phyloP scores from a whole-genome alignment of 2,329 filamentous ascomycete genomes.

The Colletotrichum melonis region DNA sequence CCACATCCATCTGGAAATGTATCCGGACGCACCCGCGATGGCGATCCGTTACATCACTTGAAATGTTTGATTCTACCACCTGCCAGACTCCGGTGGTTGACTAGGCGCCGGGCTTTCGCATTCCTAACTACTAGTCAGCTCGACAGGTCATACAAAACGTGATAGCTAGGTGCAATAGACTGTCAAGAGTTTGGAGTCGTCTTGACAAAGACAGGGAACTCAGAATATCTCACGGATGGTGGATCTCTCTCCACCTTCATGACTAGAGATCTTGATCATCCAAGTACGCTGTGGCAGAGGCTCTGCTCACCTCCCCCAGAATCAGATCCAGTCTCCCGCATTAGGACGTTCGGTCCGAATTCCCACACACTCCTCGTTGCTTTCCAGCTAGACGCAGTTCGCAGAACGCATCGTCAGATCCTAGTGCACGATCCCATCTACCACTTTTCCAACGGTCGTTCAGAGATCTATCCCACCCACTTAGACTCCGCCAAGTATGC shows the following conservation, averaged over 20 bases:
- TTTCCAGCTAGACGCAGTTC: neutral
- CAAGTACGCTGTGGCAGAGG: neutral
- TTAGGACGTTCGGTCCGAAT: constrained; percentile 2
- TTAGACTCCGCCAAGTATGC: neutral
- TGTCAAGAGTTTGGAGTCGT: neutral
- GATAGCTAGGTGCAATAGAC: neutral
- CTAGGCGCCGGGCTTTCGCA: constrained; percentile 1
- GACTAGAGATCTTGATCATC: neutral
- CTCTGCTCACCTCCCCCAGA: neutral
- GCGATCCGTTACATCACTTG: constrained; percentile 32
- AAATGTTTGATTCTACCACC: constrained; percentile 13
- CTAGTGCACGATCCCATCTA: neutral
- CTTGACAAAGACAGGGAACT: neutral
- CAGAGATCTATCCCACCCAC: neutral
- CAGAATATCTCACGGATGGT: neutral
- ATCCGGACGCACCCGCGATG: constrained; percentile 15
- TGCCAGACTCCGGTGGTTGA: constrained; percentile 12
- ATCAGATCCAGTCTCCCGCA: neutral
- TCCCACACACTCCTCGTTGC: neutral
- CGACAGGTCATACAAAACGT: neutral
- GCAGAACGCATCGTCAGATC: neutral
- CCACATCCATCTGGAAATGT: constrained; percentile 15
- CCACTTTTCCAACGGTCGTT: neutral
- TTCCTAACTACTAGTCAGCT: constrained; percentile 6
- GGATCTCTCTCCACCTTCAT: neutral